Evolutionary conservation across 768 basidiomycete species (phyloP), one percentile per base, ranked within the genome.

Genomic region (Lyophyllum shimeji): DNA sequence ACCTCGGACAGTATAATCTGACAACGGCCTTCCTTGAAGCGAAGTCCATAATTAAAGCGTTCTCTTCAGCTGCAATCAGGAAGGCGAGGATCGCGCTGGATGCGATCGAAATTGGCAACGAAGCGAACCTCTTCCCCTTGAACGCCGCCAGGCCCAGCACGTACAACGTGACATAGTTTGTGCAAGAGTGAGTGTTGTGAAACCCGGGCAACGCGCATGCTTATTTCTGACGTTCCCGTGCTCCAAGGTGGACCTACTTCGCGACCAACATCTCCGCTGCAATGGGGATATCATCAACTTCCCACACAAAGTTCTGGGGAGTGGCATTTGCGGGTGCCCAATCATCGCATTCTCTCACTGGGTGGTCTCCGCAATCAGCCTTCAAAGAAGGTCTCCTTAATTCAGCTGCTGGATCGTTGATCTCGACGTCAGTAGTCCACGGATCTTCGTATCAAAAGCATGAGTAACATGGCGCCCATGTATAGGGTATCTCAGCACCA

Each of bases 41-140:
- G 0, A 68, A 71, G 52, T 75, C 82, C 0, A 76, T 87, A 50
- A 50, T 74, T 5, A 72, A 72, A 37, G 80, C 80, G 0, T 86
- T 86, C 59, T 53, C 68, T n/a, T 75, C 75, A 3, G 47, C 71
- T 1, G 66, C 70, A 2, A 63, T 84, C 27, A 67, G 62, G 40
- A 46, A 62, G 43, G 71, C 77, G 0, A 72, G 76, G 12, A 78
- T 85, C 39, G 70, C 68, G 1, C 73, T 86, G 18, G 83, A 84
- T 52, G 76, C 77, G n/a, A 72, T 86, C 52, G 83, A 86, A 61
- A 76, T 84, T 45, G 85, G 85, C 11, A 86, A 87, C 49, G 83
- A 86, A 67, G 72, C 84, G 0, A 82, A 87, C 64, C 64, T 85
- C 11, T 86, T 84, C 65, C 40, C 34, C 18, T 69, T 69, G 52